phyloP scores from a whole-genome alignment of 106 monocot species.

The Chionographis japonica region DNA sequence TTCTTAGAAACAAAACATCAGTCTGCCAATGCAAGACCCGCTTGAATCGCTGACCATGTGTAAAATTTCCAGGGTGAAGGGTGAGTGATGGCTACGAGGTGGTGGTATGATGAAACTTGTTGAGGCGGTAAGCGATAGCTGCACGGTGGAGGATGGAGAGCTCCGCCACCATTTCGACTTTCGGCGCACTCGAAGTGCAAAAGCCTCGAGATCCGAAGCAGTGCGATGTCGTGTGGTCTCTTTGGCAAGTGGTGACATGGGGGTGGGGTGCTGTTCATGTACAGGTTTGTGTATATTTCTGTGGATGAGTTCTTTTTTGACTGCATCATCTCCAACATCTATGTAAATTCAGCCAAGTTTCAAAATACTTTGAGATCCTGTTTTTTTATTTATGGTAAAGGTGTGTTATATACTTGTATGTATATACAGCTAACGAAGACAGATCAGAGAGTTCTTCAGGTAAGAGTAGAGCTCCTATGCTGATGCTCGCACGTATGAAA shows the following conservation, averaged over 20 bases:
- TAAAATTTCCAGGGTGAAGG: constrained; percentile 23
- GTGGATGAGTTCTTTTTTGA: constrained; percentile 1
- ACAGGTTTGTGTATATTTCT: constrained; percentile 1
- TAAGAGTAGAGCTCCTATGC: too few relatives aligned
- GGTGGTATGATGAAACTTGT: too few relatives aligned
- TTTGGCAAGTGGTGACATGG: not conserved
- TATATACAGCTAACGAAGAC: too few relatives aligned
- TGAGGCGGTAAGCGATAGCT: not conserved
- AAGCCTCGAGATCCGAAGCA: not conserved
- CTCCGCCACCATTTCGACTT: not conserved
- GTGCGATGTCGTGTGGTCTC: not conserved
- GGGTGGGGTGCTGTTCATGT: not conserved
- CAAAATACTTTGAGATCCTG: too few relatives aligned
- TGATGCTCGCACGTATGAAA: too few relatives aligned
- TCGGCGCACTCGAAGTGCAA: not conserved
- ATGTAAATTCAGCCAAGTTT: too few relatives aligned
- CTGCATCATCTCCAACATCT: not conserved
- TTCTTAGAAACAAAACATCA: too few relatives aligned
- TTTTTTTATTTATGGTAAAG: too few relatives aligned
- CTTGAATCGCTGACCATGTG: not conserved
- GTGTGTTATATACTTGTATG: too few relatives aligned
- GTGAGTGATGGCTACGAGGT: constrained; percentile 4
- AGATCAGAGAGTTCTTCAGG: too few relatives aligned
- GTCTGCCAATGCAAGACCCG: too few relatives aligned
- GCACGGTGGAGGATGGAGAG: too few relatives aligned